Evolutionary conservation across 2,329 filamentous ascomycete species (phyloP), one percentile per base, ranked within the genome.

Genomic region (Fusarium algeriense): DNA sequence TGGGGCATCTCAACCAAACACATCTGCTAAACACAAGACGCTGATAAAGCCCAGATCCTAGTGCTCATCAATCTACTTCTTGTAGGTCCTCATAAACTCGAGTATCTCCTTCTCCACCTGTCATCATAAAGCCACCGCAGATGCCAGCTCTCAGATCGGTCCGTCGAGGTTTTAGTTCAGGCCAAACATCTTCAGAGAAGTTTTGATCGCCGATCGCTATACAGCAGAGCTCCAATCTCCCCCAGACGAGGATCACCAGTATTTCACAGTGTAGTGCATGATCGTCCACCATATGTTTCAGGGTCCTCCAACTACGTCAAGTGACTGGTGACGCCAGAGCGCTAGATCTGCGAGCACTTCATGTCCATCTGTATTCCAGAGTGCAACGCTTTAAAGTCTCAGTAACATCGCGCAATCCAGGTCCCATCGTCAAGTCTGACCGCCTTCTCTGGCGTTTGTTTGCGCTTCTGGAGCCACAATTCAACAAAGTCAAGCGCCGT

Each of bases 191-290:
- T 49, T 40, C 28, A 61, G 30, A 53, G 62, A 37, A 67, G n/a
- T 41, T 52, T 23, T 11, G 44, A 67, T 67, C 56, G 64, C 63
- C 63, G 64, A 67, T 67, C 64, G 30, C 23, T 17, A 58, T 43
- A 19, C 62, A 64, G 46, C 38, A 45, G 48, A 64, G 11, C 10
- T 23, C 12, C 38, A 71, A 70, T 68, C 52, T 68, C 68, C 68
- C 68, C 68, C 68, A 53, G 68, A 60, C 68, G 64, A 71, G 64
- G 58, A 71, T 71, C 68, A 57, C 43, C 52, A 70, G 67, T 70
- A 70, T 58, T 53, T 54, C 67, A 71, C 67, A 70, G 67, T 70
- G 67, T 52, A 63, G 46, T 66, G 35, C 48, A 41, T 52, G 61
- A 50, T 67, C 48, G 32, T 26, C 57, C 35, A 26, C 26, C 17